Percentiles rank a stretch among this genome's conserved stretches.
Evolutionary conservation across 2,329 filamentous ascomycete genomes (phyloP).

Genomic region (Sclerotinia trifoliorum): DNA sequence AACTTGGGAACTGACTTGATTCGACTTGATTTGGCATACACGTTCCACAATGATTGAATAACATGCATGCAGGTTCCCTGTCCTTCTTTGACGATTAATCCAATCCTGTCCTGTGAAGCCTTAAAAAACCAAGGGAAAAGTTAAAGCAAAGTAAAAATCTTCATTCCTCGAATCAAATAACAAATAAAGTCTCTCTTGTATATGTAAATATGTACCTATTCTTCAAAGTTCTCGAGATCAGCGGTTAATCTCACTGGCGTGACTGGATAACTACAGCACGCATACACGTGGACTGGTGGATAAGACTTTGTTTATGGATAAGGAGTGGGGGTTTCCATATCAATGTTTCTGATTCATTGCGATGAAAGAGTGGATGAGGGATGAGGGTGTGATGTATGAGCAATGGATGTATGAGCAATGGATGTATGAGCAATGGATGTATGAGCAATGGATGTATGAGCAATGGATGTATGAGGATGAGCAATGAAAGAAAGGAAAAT

Average conservation of each 20-base stretch:
- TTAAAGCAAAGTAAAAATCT: neutral
- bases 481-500: neutral
- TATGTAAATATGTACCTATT: neutral
- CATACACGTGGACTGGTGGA: constrained; percentile 13
- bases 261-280: constrained; percentile 2
- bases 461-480: neutral
- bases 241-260: constrained; percentile 1
- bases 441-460: no score
- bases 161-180: neutral
- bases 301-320: constrained; percentile 8
- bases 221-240: neutral
- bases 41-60: neutral
- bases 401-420: neutral
- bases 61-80: neutral
- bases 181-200: neutral
- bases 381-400: neutral
- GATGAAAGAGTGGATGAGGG: neutral
- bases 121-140: neutral
- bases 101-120: neutral
- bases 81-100: neutral
- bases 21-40: no score
- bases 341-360: neutral
- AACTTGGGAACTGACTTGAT: neutral
- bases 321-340: constrained; percentile 6
- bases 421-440: no score